These are phyloP conservation scores for Phytophthora multivora DNA, from an alignment of 352 stramenopile genomes.

Conservation along the genomic window DNA sequence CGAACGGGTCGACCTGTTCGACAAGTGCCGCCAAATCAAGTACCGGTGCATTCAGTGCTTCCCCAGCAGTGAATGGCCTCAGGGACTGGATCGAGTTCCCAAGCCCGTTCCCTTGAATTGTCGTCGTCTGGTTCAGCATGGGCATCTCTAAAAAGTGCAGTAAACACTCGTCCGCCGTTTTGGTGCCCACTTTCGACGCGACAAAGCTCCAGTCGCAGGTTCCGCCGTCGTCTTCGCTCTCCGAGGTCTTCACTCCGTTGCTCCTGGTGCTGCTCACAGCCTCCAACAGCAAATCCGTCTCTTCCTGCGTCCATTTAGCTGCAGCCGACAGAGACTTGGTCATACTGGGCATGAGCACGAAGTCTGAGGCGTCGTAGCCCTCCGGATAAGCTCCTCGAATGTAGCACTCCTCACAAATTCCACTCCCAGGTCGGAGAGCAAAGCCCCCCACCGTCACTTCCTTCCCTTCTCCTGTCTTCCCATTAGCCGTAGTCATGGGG, in stretches of 20 bases:
- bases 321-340: constrained; percentile 5
- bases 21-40: constrained; percentile 61
- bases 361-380: constrained; percentile 62
- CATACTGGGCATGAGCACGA: constrained; percentile 44
- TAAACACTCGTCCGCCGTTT: constrained; percentile 78
- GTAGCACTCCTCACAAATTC: constrained; percentile 75
- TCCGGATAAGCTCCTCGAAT: constrained; percentile 67
- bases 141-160: constrained; percentile 80
- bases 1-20: constrained; percentile 63
- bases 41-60: constrained; percentile 57
- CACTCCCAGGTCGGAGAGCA: constrained; percentile 53
- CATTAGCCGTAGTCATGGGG: constrained; percentile 12
- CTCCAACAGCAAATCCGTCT: constrained; percentile 54
- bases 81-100: constrained; percentile 24
- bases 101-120: background rate
- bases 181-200: constrained; percentile 64
- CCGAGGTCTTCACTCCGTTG: constrained; percentile 10
- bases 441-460: constrained; percentile 55
- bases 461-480: constrained; percentile 33
- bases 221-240: constrained; percentile 33
- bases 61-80: constrained; percentile 48
- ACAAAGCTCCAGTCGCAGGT: constrained; percentile 82
- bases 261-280: constrained; percentile 47
- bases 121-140: constrained; percentile 42
- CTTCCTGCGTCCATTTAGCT: constrained; percentile 48